Base-by-base conservation (phyloP, 805 yeast genomes). In the Lipomyces japonicus region DNA sequence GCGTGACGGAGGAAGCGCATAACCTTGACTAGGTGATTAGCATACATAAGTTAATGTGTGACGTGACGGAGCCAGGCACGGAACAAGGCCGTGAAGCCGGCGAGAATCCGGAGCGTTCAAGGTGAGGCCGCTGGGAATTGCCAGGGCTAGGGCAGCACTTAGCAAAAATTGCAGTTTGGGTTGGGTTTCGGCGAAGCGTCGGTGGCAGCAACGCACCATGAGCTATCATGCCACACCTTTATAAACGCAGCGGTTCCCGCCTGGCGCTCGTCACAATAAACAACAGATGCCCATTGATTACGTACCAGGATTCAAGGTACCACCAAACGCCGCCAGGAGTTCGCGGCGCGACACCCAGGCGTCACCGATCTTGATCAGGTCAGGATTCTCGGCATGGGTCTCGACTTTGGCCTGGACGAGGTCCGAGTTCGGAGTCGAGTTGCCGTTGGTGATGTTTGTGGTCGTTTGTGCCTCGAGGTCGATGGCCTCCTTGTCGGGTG, bases 241-340 rank as follows among this genome's bases (percentile, higher is more conserved):
- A n/a, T n/a, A n/a, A n/a, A n/a, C n/a, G n/a, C n/a, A n/a, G n/a
- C n/a, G n/a, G n/a, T n/a, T n/a, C n/a, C n/a, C n/a, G n/a, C n/a
- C n/a, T n/a, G n/a, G n/a, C n/a, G n/a, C n/a, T n/a, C n/a, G 28
- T 14, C 44, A 30, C 9, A 18, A 22, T 14, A 19, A 25, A 18
- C 22, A 14, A 40, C 9, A 14, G 18, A 39, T 19, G 14, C 40
- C 12, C 14, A 4, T 31, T 10, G 23, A 12, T 12, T 5, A 44
- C 56, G 34, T 51, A 59, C 88, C 93, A 18, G 91, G 87, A 58
- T 81, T 81, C 64, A 85, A 70, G 18, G 84, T 75, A 81, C 96
- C 96, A 67, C 95, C 96, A 46, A 66, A 68, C 31, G 71, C 71
- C n/a, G 52, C 57, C 40, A 66, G 38, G 34, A 68, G 60, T 31